Percentiles rank a stretch among this genome's conserved stretches.
Evolutionary conservation across 495 filamentous ascomycete genomes (phyloP).

Genomic region (Friedmanniomyces simplex): DNA sequence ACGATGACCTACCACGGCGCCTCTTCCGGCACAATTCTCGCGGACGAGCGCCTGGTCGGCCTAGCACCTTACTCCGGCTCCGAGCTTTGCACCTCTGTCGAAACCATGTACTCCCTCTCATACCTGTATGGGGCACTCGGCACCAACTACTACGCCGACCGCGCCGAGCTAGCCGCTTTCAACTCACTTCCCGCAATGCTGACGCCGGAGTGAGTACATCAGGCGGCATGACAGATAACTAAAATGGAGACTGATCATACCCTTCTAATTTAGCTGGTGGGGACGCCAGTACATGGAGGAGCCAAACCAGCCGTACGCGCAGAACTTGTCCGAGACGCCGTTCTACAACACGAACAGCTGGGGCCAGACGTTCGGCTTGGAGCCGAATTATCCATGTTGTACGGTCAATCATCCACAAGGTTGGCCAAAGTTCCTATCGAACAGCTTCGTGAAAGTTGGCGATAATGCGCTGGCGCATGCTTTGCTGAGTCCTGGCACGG

Average conservation of each 20-base stretch:
- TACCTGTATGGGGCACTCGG: conserved; percentile 34
- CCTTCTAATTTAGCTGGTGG: too few species aligned
- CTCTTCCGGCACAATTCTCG: conserved; percentile 24
- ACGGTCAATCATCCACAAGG: conserved; percentile 55
- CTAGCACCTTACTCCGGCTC: conserved; percentile 22
- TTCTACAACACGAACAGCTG: conserved; percentile 41
- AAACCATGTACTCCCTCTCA: conserved; percentile 27
- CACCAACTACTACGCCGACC: conserved; percentile 45
- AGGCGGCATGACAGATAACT: background rate
- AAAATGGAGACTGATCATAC: conserved; percentile 28
- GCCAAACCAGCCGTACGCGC: conserved; percentile 45
- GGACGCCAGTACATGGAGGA: conserved; percentile 50
- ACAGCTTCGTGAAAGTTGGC: conserved; percentile 20
- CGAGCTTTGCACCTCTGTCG: conserved; percentile 18
- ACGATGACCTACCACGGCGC: conserved; percentile 38
- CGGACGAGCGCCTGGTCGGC: conserved; percentile 25
- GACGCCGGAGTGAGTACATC: background rate
- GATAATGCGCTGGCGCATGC: conserved; percentile 34
- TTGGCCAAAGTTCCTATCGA: conserved; percentile 46
- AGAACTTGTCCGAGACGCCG: conserved; percentile 35
- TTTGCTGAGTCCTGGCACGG: conserved; percentile 33
- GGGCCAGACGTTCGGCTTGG: conserved; percentile 39
- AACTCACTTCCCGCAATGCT: conserved; percentile 46
- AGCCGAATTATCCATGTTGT: conserved; percentile 41
- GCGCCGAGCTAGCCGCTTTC: conserved; percentile 47